Base-by-base conservation (phyloP, 768 basidiomycete species). In the Boletus rubescentipes region DNA sequence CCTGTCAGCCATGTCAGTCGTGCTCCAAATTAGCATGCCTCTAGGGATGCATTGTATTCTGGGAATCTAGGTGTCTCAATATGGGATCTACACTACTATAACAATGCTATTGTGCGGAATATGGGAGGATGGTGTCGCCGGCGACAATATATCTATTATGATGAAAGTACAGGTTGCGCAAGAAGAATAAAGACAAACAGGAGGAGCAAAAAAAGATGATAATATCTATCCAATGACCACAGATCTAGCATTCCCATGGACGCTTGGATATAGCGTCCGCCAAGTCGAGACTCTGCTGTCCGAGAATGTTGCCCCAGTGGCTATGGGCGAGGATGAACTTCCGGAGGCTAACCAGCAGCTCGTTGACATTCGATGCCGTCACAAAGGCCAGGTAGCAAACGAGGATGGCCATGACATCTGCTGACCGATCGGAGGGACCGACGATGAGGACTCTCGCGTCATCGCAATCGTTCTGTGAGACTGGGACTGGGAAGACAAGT, bases 321-420 rank as follows among this genome's bases (percentile, higher is more conserved):
- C 26, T 8, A 30, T 40, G 32, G 11, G 11, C 46, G 5, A 42
- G 23, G 6, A 31, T 8, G 4, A 49, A 21, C 47, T 18, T 49
- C 23, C 18, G 34, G 6, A 54, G 5, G 1, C 20, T 31, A 16
- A 2, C 10, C 11, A 54, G 35, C 16, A 49, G 6, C 1, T 30
- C 3, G 5, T 18, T 4, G 18, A 15, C 18, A 2, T 3, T 0
- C 6, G 20, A 15, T 14, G 35, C 40, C 16, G 34, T 35, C 7
- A 48, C 39, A 50, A 63, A 67, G 20, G 69, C 61, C 29, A 73
- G 61, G 57, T 70, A 72, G 51, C 57, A 63, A 18, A 61, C 62
- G 7, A 63, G 41, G 49, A 66, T 51, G 11, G 65, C 46, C 57
- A 73, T 61, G 37, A 64, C 65, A 53, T 72, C 71, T n/a, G 65